Evolutionary conservation across 2,329 filamentous ascomycete genomes (phyloP).

Genomic region (Ophiocordyceps camponoti-floridani): DNA sequence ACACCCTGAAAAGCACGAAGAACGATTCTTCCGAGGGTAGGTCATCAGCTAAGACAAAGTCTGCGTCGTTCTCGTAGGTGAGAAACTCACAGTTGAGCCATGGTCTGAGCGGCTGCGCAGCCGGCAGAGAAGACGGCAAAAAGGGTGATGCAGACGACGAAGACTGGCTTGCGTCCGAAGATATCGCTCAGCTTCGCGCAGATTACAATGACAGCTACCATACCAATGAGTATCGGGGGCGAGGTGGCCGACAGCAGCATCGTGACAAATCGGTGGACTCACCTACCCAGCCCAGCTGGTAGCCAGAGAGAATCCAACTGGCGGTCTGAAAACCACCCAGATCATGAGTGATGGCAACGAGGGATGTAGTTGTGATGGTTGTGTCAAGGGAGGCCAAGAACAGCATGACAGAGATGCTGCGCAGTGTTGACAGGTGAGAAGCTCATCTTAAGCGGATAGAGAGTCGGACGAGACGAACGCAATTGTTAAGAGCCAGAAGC

Average conservation of each 20-base stretch:
- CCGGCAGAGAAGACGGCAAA: constrained; percentile 24
- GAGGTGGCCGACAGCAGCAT: constrained; percentile 1
- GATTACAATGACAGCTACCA: constrained; percentile 18
- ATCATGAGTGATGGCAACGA: background rate
- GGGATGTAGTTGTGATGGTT: background rate
- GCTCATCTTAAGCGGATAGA: background rate
- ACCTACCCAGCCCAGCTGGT: constrained; percentile 1
- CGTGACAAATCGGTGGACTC: background rate
- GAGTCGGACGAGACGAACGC: background rate
- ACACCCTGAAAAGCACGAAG: constrained; percentile 31
- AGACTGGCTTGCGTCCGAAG: constrained; percentile 7
- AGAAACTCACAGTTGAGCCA: constrained; percentile 17
- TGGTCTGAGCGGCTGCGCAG: constrained; percentile 20
- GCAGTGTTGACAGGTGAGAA: background rate
- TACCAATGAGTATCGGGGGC: background rate
- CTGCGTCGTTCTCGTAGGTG: background rate
- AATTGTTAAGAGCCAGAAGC: background rate
- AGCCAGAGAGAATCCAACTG: constrained; percentile 1
- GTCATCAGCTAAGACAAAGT: background rate
- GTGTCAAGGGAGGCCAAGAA: background rate
- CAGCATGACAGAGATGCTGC: background rate
- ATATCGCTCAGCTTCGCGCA: constrained; percentile 26
- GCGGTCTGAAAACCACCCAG: background rate
- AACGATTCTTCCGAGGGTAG: constrained; percentile 16
- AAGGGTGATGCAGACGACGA: constrained; percentile 11